Evolutionary conservation across 2,329 filamentous ascomycete genomes (phyloP), one percentile per base, ranked within the genome.

Genomic region (Nigrospora oryzae): DNA sequence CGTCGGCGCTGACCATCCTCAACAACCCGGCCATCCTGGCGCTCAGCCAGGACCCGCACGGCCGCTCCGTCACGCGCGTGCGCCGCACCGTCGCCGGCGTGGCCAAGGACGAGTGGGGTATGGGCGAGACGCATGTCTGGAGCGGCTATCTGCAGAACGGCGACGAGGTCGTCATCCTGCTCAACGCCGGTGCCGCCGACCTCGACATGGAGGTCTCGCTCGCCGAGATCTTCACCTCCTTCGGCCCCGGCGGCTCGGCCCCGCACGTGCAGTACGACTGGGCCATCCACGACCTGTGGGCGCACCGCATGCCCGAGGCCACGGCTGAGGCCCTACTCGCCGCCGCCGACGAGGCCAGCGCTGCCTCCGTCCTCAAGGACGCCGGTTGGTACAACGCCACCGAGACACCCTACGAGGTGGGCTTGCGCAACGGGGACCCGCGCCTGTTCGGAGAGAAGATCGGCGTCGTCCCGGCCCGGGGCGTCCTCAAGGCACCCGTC

Each of bases 251-350:
- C 5, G 52, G 52, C 13, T 47, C 47, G 12, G 47, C 53, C 16
- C 47, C 46, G 12, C 51, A 55, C 43, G 49, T 52, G 11, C 30
- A 40, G 31, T 47, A 37, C 31, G 45, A 48, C 34, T 55, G 52
- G 52, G 45, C 48, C n/a, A 39, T 54, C n/a, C 44, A 55, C 34
- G 49, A 55, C 32, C 47, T 53, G 4, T 54, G 49, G 51, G 51
- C 51, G 13, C 44, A 52, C 36, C 45, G 51, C 30, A 53, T 53
- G 51, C 17, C 49, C 14, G 43, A 42, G 11, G 40, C 48, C 17
- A 46, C 28, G 19, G 51, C 51, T 0, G 39, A 43, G 41, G 46
- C 44, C n/a, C 42, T 53, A 4, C 17, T 52, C 12, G 17, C 41
- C 4, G 51, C 51, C 12, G 42, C 35, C 10, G 38, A 30, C n/a